phyloP scores from a whole-genome alignment of 2,329 filamentous ascomycete species.

The Hymenoscyphus fructigenus region DNA sequence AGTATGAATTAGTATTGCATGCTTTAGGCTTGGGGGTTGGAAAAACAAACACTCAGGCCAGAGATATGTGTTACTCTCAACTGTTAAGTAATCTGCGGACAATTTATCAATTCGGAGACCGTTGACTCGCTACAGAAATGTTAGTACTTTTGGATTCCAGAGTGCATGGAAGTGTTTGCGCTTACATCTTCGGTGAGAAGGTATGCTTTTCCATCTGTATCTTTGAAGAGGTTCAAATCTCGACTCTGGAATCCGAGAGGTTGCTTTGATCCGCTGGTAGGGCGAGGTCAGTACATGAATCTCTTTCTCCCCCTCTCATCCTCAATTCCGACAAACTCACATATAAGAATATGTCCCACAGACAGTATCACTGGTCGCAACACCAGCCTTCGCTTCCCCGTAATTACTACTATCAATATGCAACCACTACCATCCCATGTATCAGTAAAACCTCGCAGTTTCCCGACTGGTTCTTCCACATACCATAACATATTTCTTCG shows the following conservation, averaged over 20 bases:
- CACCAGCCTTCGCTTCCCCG: slow-evolving; percentile 62
- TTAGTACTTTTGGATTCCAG: slow-evolving; percentile 46
- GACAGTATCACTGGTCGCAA: slow-evolving; percentile 57
- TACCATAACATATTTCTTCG: slow-evolving; percentile 59
- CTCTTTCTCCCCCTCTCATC: neutral
- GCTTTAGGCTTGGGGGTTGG: neutral
- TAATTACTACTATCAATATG: slow-evolving; percentile 65
- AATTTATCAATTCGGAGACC: slow-evolving; percentile 59
- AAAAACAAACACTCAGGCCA: neutral
- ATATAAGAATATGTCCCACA: slow-evolving; percentile 55
- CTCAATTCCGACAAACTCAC: slow-evolving; percentile 21
- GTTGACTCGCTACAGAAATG: slow-evolving; percentile 47
- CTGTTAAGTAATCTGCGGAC: slow-evolving; percentile 49
- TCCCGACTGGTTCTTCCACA: neutral
- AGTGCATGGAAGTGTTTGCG: slow-evolving; percentile 35
- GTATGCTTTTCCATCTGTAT: slow-evolving; percentile 60
- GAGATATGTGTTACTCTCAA: neutral
- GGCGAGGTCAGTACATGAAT: neutral
- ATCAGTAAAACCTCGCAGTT: neutral
- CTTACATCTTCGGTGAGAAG: slow-evolving; percentile 62
- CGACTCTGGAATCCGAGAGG: slow-evolving; percentile 36
- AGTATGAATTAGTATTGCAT: slow-evolving; percentile 32
- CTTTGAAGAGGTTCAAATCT: slow-evolving; percentile 40
- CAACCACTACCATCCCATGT: slow-evolving; percentile 47
- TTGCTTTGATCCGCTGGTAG: slow-evolving; percentile 31